Conservation (phyloP, 225 moss, liverwort and hornwort species). For the Sphagnum contortum region DNA sequence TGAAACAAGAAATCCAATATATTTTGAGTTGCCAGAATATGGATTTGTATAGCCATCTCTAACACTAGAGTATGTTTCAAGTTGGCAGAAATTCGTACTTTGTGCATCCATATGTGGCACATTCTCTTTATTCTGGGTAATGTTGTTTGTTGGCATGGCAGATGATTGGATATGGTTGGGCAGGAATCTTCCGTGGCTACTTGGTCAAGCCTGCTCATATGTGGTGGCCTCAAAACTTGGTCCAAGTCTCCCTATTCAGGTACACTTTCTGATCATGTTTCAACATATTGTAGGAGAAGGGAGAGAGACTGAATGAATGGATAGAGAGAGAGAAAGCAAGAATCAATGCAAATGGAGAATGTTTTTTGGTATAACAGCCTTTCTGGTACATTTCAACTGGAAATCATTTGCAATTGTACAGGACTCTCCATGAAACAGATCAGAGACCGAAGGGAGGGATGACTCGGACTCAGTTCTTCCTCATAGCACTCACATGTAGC, state of each 20-base stretch:
- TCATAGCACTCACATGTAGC: constrained; percentile 19
- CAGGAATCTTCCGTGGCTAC: constrained; percentile 36
- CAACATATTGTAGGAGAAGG: neutral
- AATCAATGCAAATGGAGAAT: no score
- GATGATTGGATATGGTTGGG: constrained; percentile 51
- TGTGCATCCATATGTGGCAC: no score
- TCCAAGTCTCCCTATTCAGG: constrained; percentile 51
- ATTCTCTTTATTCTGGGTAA: neutral
- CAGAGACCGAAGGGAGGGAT: constrained; percentile 22
- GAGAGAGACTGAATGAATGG: neutral
- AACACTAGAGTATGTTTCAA: no score
- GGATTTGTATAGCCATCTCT: no score
- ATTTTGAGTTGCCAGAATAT: no score
- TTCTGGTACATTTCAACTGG: no score
- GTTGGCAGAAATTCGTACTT: no score
- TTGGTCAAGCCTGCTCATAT: constrained; percentile 46
- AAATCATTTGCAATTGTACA: constrained; percentile 1
- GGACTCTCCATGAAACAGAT: constrained; percentile 48
- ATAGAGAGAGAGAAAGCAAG: no score
- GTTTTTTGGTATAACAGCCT: no score
- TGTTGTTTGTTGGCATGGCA: constrained; percentile 1
- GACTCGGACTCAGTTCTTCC: constrained; percentile 39
- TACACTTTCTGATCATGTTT: constrained; percentile 1
- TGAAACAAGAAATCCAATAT: no score
- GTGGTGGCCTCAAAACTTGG: constrained; percentile 46